A percentile compares a stretch with the other conserved stretches of the same genome.
phyloP scores from a whole-genome alignment of 2,329 filamentous ascomycete genomes.

The Fragosphaeria purpurea region DNA sequence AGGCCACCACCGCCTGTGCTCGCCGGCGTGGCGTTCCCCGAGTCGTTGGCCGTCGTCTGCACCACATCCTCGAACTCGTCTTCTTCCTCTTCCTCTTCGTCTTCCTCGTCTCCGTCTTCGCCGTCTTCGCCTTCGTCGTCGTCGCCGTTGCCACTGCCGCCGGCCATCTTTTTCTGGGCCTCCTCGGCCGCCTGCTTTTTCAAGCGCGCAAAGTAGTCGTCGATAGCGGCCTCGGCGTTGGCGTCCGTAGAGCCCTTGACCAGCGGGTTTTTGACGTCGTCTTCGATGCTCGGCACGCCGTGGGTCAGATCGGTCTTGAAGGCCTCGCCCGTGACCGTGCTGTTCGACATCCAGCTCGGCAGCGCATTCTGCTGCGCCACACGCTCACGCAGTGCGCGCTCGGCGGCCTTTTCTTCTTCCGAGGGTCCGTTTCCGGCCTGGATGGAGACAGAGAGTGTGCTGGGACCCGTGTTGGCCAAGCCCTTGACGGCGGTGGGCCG shows the following conservation, averaged over 20 bases:
- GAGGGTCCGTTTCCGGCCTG: conserved; percentile 55
- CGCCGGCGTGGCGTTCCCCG: conserved; percentile 22
- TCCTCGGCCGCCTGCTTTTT: conserved; percentile 49
- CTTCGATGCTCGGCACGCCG: conserved; percentile 27
- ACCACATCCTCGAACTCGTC: conserved; percentile 42
- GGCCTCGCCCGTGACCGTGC: conserved; percentile 56
- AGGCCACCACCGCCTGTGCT: conserved; percentile 9
- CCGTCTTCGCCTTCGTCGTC: conserved; percentile 34
- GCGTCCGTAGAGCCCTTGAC: conserved; percentile 30
- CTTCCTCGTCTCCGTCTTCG: conserved; percentile 28
- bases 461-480: conserved; percentile 54
- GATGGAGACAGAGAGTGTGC: conserved; percentile 60
- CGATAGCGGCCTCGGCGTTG: conserved; percentile 48
- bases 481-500: conserved; percentile 61
- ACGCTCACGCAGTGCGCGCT: conserved; percentile 54
- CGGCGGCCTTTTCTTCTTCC: conserved; percentile 56
- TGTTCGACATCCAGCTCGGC: conserved; percentile 62
- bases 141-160: conserved; percentile 34
- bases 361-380: conserved; percentile 59
- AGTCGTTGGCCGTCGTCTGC: conserved; percentile 24
- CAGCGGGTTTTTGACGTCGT: conserved; percentile 37
- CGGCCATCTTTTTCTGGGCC: conserved; percentile 39
- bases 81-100: conserved; percentile 34
- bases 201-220: conserved; percentile 57
- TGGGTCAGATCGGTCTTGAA: conserved; percentile 33